Percentiles rank a stretch among this genome's conserved stretches.
Conservation (phyloP, 169 alveolate species). For the Plasmodium cynomolgi region DNA sequence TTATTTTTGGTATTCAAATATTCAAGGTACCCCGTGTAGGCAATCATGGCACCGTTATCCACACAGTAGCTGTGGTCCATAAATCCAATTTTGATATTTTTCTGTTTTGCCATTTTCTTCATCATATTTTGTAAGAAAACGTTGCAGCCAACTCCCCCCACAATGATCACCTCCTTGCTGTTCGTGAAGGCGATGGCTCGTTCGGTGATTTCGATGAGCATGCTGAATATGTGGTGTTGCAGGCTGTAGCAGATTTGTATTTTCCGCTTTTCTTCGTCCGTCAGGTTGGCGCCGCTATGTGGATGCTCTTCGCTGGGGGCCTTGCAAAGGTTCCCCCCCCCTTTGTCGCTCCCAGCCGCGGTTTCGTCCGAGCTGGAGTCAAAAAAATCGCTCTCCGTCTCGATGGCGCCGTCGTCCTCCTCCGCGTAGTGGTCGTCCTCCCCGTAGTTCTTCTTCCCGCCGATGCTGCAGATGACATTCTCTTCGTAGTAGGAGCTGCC, state of each 20-base stretch:
- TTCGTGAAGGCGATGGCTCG: slow-evolving; percentile 98
- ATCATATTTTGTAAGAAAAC: slow-evolving; percentile 96
- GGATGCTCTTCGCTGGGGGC: slow-evolving; percentile 22
- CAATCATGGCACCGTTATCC: slow-evolving; percentile 99
- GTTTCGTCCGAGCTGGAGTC: slow-evolving; percentile 7
- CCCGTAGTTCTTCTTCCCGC: slow-evolving; percentile 43
- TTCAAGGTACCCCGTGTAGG: slow-evolving; percentile 83
- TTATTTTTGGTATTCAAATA: slow-evolving; percentile 55
- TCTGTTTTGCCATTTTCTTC: slow-evolving; percentile 94
- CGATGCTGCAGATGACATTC: slow-evolving; percentile 10
- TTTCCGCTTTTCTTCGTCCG: slow-evolving; percentile 82
- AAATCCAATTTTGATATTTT: slow-evolving; percentile 96
- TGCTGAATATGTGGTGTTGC: slow-evolving; percentile 97
- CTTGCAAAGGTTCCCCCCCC: not conserved
- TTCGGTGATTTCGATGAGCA: slow-evolving; percentile 98
- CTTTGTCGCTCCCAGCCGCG: slow-evolving; percentile 73
- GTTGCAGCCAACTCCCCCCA: slow-evolving; percentile 99
- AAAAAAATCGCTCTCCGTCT: slow-evolving; percentile 49
- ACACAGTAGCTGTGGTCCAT: slow-evolving; percentile 99
- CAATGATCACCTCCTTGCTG: slow-evolving; percentile 95
- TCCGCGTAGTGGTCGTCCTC: slow-evolving; percentile 4
- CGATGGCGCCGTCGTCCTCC: slow-evolving; percentile 45
- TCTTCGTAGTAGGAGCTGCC: slow-evolving; percentile 73
- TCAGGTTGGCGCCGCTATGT: slow-evolving; percentile 65
- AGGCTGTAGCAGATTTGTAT: slow-evolving; percentile 93